Evolutionary conservation across 768 basidiomycete species (phyloP), one percentile per base, ranked within the genome.

Genomic region (Pholiota conissans): DNA sequence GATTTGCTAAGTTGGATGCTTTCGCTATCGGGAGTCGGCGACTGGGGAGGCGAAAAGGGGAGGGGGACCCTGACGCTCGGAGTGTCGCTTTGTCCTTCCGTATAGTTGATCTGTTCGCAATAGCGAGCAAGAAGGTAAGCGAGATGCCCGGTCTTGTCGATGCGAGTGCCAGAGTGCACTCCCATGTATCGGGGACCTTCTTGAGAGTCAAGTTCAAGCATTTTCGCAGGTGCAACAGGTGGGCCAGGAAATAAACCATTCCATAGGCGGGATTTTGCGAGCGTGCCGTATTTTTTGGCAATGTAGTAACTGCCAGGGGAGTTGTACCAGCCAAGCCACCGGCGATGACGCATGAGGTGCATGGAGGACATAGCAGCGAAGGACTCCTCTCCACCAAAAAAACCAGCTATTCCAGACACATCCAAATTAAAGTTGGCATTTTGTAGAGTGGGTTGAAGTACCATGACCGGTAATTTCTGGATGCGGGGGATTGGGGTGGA

Each of bases 261-360:
- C 63, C 63, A 63, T 5, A 63, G 29, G 18, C 63, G 35, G 24
- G 63, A 59, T 29, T 50, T 49, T 10, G 63, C 63, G 20, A 63
- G 60, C 0, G 58, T 49, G 24, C 63, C 63, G 30, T 61, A 61
- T 40, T 58, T 59, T 55, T 63, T 63, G 22, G 63, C 63, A 20
- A 63, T 58, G 39, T 40, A 55, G 29, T 63, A 63, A 47, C 57
- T 59, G 3, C 63, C 63, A 8, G 63, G 63, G 1, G 63, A 63
- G 51, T 63, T 63, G 34, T 63, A 63, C 60, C 60, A 63, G n/a
- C 63, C 63, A 7, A 61, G 48, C 52, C 55, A 63, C n/a, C 58
- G 42, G 10, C 63, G 60, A 16, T 58, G 60, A 3, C 60, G 57
- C 32, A 59, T 58, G n/a, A 63, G 60, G 26, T 63, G 63, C 8